Conservation (phyloP, 495 filamentous ascomycete species). For the Cudoniella acicularis region DNA sequence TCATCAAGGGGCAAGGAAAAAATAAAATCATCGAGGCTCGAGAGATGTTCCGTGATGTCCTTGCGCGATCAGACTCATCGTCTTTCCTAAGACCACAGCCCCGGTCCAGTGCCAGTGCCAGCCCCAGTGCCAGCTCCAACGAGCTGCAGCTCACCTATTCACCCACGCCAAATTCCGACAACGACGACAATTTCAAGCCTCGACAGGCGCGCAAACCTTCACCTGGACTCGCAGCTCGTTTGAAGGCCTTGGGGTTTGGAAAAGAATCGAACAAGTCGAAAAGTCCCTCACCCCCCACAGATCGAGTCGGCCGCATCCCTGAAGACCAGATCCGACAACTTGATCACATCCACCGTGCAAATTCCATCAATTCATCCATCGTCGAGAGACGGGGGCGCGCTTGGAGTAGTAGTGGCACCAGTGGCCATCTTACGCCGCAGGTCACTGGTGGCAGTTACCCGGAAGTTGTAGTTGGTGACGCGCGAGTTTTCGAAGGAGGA, state of each 20-base stretch:
- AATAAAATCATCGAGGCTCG: background rate
- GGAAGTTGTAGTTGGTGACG: slow-evolving; percentile 10
- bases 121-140: slow-evolving; percentile 5
- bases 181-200: slow-evolving; percentile 12
- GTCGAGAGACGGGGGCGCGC: slow-evolving; percentile 51
- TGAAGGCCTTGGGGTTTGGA: slow-evolving; percentile 66
- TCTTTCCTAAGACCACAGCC: slow-evolving; percentile 14
- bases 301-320: slow-evolving; percentile 65
- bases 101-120: slow-evolving; percentile 13
- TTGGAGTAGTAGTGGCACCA: slow-evolving; percentile 49
- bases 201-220: slow-evolving; percentile 55
- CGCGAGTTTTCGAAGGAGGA: slow-evolving; percentile 18
- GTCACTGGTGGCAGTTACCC: slow-evolving; percentile 15
- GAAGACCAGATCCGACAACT: slow-evolving; percentile 68
- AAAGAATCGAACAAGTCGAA: slow-evolving; percentile 38
- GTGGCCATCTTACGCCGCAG: slow-evolving; percentile 24
- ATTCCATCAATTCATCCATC: background rate
- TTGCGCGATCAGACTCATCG: slow-evolving; percentile 13
- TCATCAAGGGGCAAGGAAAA: background rate
- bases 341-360: slow-evolving; percentile 50
- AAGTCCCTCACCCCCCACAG: slow-evolving; percentile 20
- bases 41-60: slow-evolving; percentile 22
- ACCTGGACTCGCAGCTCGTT: slow-evolving; percentile 71
- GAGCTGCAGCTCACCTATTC: slow-evolving; percentile 4
- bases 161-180: background rate